Conservation (phyloP, 2,329 filamentous ascomycete genomes). For the Verticillium klebahnii region DNA sequence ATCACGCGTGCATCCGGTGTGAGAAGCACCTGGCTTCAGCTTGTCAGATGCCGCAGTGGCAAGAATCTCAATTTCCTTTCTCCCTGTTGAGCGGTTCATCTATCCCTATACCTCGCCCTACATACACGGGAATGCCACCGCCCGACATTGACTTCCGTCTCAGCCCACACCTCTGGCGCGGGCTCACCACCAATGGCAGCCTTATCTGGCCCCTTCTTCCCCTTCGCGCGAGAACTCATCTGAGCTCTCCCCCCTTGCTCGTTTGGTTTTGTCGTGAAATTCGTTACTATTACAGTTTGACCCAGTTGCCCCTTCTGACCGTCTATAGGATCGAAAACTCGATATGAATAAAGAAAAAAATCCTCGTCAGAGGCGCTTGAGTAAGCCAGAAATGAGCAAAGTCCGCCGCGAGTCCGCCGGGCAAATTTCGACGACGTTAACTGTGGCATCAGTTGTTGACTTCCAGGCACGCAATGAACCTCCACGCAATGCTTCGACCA, state of each 20-base stretch:
- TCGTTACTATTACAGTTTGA: constrained; percentile 13
- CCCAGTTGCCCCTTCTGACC: constrained; percentile 12
- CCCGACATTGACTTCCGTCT: background rate
- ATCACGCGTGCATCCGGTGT: background rate
- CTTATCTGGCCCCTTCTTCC: background rate
- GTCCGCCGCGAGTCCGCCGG: background rate
- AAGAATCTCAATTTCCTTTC: background rate
- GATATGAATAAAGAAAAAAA: background rate
- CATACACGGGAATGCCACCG: background rate
- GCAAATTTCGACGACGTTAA: background rate
- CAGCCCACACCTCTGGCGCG: background rate
- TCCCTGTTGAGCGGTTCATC: background rate
- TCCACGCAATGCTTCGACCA: too few species aligned
- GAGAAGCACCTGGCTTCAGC: background rate
- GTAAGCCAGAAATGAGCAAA: background rate
- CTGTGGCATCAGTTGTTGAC: background rate
- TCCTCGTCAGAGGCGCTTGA: background rate
- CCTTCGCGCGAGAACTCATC: background rate
- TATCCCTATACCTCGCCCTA: background rate
- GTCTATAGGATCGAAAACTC: constrained; percentile 6
- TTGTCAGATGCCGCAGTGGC: background rate
- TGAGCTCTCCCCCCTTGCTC: background rate
- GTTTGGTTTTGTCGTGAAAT: constrained; percentile 6
- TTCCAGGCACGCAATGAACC: background rate
- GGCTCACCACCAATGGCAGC: background rate